Base-by-base conservation (phyloP, 441 rosid species). In the Eutrema salsugineum region DNA sequence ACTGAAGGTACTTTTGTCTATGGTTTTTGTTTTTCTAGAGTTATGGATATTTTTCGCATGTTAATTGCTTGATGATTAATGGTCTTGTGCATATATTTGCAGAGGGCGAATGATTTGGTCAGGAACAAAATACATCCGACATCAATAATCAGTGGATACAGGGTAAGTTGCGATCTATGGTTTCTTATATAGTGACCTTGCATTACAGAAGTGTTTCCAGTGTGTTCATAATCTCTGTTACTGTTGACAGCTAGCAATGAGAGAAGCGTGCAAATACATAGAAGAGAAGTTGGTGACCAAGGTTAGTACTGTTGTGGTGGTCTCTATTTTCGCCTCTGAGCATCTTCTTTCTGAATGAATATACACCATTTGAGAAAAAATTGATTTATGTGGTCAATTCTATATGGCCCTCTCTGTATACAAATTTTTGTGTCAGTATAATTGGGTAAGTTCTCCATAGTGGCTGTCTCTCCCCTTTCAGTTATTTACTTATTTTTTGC, bases 61-160 rank as follows among this genome's bases (percentile, higher is more conserved):
- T 42, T 58, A 28, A 57, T n/a, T 54, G 16, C 4, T 28, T 62
- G 54, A 32, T 63, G 32, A 59, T 74, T 53, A 63, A 11, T 72
- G 12, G 65, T 76, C 44, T 53, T 32, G 17, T 70, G 27, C 0
- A 38, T 36, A 15, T 70, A 66, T 79, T 61, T 59, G 54, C 87
- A 95, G 96, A 91, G 98, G 71, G 98, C 91, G 47, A 96, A 96
- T 82, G 97, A 96, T 82, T 81, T 91, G 49, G 97, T 91, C 79
- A 91, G 98, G 84, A 91, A 96, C 80, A 93, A 93, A 87, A 96
- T 96, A 58, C 98, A 93, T 73, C 97, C 98, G 38, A 93, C 98
- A 58, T 96, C 98, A 30, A 96, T 96, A 54, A 96, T 96, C 71
- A 96, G 93, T 74, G 98, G 98, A 59, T 93, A 77, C 77, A 84